Base-by-base conservation (phyloP, 2,329 filamentous ascomycete genomes). In the Catunica adiposa region DNA sequence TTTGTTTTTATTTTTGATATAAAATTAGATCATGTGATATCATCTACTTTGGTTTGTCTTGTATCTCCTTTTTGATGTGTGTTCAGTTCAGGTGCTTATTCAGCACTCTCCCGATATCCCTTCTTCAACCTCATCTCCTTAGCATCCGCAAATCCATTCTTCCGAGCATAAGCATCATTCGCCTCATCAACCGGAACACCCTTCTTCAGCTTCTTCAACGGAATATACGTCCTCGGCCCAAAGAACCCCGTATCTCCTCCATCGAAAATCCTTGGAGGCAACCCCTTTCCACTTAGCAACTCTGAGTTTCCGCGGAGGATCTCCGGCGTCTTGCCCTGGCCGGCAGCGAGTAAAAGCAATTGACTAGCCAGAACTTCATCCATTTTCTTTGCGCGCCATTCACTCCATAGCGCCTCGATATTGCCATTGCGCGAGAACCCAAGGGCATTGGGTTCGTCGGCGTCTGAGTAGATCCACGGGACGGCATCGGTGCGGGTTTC, bases 371-470 rank as follows among this genome's bases (percentile, higher is more conserved):
- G 73, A 54, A 94, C 72, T 73, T 97, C 92, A 63, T 97, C 89
- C 61, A 97, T 86, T 73, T 95, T 95, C 55, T 78, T 75, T 64
- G 82, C 79, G 58, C 86, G 79, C 90, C 92, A 98, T 22, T 81
- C 71, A 59, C 77, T 73, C 92, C 92, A 98, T 51, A 94, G 66
- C 58, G 82, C 77, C 61, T 88, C 83, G 61, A 89, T 75, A 37
- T 90, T 71, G 26, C 83, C 80, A 60, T 76, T 72, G 53, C 75
- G 66, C 1, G 83, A 84, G 63, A 80, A 83, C 66, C 84, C 83
- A 60, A 75, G 74, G 37, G 72, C 66, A 20, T 70, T 71, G 53
- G 67, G 66, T 40, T 82, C 77, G 60, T 90, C 85, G 46, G 85
- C 86, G 1, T 85, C 75, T 3, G 59, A 53, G 67, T 89, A 86